phyloP scores from a whole-genome alignment of 1,139 yeast genomes.

The Zygoascus meyerae region DNA sequence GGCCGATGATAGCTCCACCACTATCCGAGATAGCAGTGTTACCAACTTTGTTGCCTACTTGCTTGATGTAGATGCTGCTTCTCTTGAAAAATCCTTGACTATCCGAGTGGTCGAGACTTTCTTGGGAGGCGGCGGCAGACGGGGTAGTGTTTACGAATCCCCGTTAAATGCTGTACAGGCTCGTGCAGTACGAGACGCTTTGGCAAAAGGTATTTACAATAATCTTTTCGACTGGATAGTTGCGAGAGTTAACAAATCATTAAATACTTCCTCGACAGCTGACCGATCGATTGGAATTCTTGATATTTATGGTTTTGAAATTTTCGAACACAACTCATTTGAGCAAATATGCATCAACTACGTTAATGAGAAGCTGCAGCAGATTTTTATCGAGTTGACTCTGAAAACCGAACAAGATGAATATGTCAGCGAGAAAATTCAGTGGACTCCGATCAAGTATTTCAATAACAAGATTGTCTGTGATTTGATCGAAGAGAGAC shows the following conservation, averaged over 20 bases:
- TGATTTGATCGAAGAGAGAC: conserved; percentile 86
- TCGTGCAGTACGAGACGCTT: conserved; percentile 86
- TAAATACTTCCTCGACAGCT: conserved; percentile 44
- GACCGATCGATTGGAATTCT: conserved; percentile 80
- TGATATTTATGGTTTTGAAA: conserved; percentile 98
- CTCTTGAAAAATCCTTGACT: conserved; percentile 60
- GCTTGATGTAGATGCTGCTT: conserved; percentile 68
- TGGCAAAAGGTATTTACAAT: conserved; percentile 91
- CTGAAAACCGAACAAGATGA: conserved; percentile 97
- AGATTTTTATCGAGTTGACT: conserved; percentile 91
- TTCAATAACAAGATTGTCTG: conserved; percentile 96
- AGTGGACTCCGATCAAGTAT: conserved; percentile 97
- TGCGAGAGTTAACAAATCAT: conserved; percentile 78
- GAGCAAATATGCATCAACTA: conserved; percentile 97
- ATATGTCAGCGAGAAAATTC: conserved; percentile 87
- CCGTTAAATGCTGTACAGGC: conserved; percentile 93
- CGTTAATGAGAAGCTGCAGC: conserved; percentile 95
- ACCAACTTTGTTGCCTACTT: conserved; percentile 92
- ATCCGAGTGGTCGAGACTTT: conserved; percentile 86
- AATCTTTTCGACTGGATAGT: conserved; percentile 97
- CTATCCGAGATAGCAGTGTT: conserved; percentile 75
- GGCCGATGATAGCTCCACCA: conserved; percentile 73
- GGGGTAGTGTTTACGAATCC: conserved; percentile 92
- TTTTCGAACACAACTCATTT: conserved; percentile 92
- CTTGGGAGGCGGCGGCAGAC: conserved; percentile 69